Base-by-base conservation (phyloP, 371 early-diverging fungal species). In the Mortierella sp. region DNA sequence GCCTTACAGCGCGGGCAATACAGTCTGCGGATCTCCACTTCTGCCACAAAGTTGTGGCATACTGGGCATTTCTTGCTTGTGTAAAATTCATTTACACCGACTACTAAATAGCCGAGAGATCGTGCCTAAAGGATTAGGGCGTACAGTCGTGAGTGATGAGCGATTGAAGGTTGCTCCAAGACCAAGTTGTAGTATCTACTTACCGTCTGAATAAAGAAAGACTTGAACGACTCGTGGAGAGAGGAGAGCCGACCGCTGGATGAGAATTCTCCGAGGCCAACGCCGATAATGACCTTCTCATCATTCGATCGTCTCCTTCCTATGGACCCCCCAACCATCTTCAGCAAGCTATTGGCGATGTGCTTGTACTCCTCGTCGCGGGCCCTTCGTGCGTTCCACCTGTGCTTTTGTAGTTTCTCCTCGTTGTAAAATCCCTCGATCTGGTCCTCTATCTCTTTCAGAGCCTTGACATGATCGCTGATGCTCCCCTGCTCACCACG, bases 31-130 rank as follows among this genome's bases (percentile, higher is more conserved):
- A 19, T 23, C 21, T 53, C 26, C 11, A 23, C 19, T 23, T 53
- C 23, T 19, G 53, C 23, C 23, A 53, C 53, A 23, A 53, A 53
- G 21, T 53, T 21, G 53, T 53, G 21, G 53, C 53, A 53, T 2
- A 19, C 26, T 11, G 51, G 51, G 51, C 62, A 46, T 51, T 29
- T 62, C 30, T 62, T 47, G 26, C 48, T 50, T 4, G 62, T 62
- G 51, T 62, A 62, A 23, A 62, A 51, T 28, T 62, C 62, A 30
- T 62, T 62, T 4, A 50, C 29, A 3, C 62, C 62, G n/a, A 60
- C 59, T 7, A 60, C 60, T n/a, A 60, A 14, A 46, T 60, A 46
- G 14, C 47, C 25, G 4, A 45, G 47, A 19, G 47, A 26, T 23
- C 45, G 15, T 2, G 46, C 60, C 60, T 46, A 61, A 43, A 18